These are phyloP conservation scores for Scheffersomyces amazonensis DNA, from an alignment of 805 yeast species.

Conservation along the genomic window DNA sequence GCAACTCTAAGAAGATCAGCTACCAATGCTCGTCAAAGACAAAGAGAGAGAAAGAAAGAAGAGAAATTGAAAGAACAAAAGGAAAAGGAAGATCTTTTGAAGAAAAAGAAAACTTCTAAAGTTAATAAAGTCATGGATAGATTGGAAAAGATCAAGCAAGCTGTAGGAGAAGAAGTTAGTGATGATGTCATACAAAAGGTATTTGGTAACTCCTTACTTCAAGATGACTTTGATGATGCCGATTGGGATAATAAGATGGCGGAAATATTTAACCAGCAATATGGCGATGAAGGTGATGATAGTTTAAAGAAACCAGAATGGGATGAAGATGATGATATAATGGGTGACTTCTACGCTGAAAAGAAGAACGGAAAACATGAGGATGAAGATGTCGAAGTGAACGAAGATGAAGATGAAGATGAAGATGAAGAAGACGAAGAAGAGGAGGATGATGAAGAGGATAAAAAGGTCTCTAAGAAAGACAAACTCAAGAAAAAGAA, in stretches of 20 bases:
- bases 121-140: constrained; percentile 75
- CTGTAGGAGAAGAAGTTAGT: constrained; percentile 61
- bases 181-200: constrained; percentile 61
- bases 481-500: constrained; percentile 57
- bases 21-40: constrained; percentile 71
- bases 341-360: constrained; percentile 15
- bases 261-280: constrained; percentile 82
- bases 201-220: constrained; percentile 72
- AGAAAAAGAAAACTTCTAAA: constrained; percentile 72
- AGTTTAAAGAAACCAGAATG: constrained; percentile 40
- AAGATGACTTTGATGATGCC: constrained; percentile 83
- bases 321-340: constrained; percentile 33
- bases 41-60: constrained; percentile 69
- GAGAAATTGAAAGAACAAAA: constrained; percentile 48
- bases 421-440: constrained; percentile 14
- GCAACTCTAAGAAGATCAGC: constrained; percentile 86
- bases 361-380: constrained; percentile 14
- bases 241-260: constrained; percentile 91
- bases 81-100: constrained; percentile 57
- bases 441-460: constrained; percentile 7
- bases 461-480: constrained; percentile 44
- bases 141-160: constrained; percentile 59
- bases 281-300: constrained; percentile 54
- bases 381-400: constrained; percentile 7
- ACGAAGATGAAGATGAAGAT: constrained; percentile 20